Percentiles rank a stretch among this genome's conserved stretches.
Conservation (phyloP, 176 grass and related monocot species). For the Juncus effusus region DNA sequence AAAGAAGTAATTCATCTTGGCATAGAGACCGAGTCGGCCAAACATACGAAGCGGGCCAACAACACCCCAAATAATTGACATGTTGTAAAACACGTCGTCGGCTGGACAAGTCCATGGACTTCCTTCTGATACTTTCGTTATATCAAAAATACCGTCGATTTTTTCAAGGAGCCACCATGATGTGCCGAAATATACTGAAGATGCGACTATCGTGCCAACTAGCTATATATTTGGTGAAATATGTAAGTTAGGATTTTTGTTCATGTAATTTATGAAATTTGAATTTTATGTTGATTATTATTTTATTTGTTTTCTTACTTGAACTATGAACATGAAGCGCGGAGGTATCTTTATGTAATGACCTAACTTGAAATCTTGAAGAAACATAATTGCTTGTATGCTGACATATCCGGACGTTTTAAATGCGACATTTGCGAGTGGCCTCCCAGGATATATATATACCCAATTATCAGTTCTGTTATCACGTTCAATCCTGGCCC, state of each 20-base stretch:
- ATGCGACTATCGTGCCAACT: slow-evolving; percentile 53
- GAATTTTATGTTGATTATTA: background rate
- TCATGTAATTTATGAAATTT: too few species aligned
- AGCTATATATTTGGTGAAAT: slow-evolving; percentile 30
- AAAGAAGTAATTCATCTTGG: slow-evolving; percentile 76
- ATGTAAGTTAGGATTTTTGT: too few species aligned
- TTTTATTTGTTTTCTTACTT: slow-evolving; percentile 50
- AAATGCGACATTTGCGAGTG: slow-evolving; percentile 77
- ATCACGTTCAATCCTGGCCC: slow-evolving; percentile 71
- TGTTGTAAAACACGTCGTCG: slow-evolving; percentile 78
- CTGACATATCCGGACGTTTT: slow-evolving; percentile 87
- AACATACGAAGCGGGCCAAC: slow-evolving; percentile 76
- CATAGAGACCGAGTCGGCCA: slow-evolving; percentile 42
- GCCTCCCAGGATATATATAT: slow-evolving; percentile 62
- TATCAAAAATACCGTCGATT: slow-evolving; percentile 48
- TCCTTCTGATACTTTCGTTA: slow-evolving; percentile 30
- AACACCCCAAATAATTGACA: slow-evolving; percentile 88
- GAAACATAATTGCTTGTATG: slow-evolving; percentile 75
- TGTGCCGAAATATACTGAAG: slow-evolving; percentile 57
- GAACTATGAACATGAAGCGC: slow-evolving; percentile 61
- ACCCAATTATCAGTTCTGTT: slow-evolving; percentile 82
- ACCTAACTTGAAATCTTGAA: slow-evolving; percentile 77
- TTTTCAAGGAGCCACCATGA: slow-evolving; percentile 73
- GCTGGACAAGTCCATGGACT: slow-evolving; percentile 87
- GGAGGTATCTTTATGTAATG: slow-evolving; percentile 98